Evolutionary conservation across 2,329 filamentous ascomycete genomes (phyloP), one percentile per base, ranked within the genome.

Genomic region (Metarhizium guizhouense): DNA sequence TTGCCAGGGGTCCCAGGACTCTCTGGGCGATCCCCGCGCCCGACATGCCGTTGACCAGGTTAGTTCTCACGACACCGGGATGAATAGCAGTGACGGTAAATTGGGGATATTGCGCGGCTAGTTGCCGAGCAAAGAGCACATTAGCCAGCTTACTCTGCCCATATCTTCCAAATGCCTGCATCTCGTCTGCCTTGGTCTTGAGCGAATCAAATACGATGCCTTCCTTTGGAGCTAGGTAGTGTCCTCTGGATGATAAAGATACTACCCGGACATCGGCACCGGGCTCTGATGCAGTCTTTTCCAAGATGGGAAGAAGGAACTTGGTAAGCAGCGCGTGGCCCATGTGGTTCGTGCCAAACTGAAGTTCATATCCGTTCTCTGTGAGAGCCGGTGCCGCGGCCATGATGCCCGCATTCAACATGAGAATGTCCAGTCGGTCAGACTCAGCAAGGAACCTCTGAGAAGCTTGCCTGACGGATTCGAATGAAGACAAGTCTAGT

Each of bases 301-400:
- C 53, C 51, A 72, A 57, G 0, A 63, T 16, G 3, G 68, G 68
- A 13, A 67, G 47, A 1, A 78, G 62, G 3, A 72, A 66, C 54
- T 72, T 70, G 10, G 70, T 68, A 13, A 80, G 65, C 3, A 76
- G 68, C 5, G 76, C 74, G 53, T 79, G 76, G 16, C 76, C 76
- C 43, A 80, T 60, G 61, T 79, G 74, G 55, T 80, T 81, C 2
- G 71, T 75, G 1, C 72, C 75, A 56, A 79, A 77, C 57, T 78
- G 72, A 10, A 74, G 59, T 60, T 80, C 78, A 56, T 77, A 79
- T 14, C 76, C 76, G 18, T 79, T 72, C 30, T 64, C 61, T 5
- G 74, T 76, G 8, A 72, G 59, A 2, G 57, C 67, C 0, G 72
- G 61, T 2, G 70, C 64, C 10, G 62, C 54, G 2, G 67, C 70